Evolutionary conservation across 305 asterid genomes (phyloP).

Genomic region (Plantago coronopus): DNA sequence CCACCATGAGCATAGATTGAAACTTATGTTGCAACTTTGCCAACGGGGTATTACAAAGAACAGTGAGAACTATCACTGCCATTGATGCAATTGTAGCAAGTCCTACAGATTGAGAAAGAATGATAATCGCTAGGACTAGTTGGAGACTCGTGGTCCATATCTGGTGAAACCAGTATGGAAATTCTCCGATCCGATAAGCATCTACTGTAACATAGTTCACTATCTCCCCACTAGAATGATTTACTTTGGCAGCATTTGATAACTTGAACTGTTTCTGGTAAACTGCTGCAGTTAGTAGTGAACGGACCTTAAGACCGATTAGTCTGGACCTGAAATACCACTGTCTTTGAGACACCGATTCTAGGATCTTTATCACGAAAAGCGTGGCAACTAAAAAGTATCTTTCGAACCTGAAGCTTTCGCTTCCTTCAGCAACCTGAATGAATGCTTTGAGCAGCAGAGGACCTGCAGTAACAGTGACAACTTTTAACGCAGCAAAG

Average conservation of each 20-base stretch:
- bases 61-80: slow-evolving; percentile 60
- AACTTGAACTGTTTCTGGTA: slow-evolving; percentile 66
- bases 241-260: slow-evolving; percentile 63
- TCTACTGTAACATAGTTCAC: slow-evolving; percentile 86
- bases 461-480: slow-evolving; percentile 81
- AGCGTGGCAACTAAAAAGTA: slow-evolving; percentile 53
- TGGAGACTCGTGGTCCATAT: slow-evolving; percentile 85
- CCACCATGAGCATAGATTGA: slow-evolving; percentile 73
- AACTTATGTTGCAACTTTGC: slow-evolving; percentile 83
- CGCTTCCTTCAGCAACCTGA: slow-evolving; percentile 67
- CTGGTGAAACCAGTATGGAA: slow-evolving; percentile 87
- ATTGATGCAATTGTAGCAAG: slow-evolving; percentile 78
- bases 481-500: slow-evolving; percentile 63
- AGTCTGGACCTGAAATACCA: slow-evolving; percentile 80
- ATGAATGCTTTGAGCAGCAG: slow-evolving; percentile 79
- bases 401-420: slow-evolving; percentile 51
- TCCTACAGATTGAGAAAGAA: slow-evolving; percentile 70
- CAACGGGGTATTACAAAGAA: slow-evolving; percentile 71
- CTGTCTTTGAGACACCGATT: slow-evolving; percentile 76
- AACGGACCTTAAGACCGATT: slow-evolving; percentile 63
- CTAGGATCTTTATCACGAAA: slow-evolving; percentile 61
- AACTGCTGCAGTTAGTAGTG: slow-evolving; percentile 67
- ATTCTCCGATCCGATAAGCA: slow-evolving; percentile 87
- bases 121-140: slow-evolving; percentile 62
- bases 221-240: slow-evolving; percentile 82